Base-by-base conservation (phyloP, 345 rosid species). In the Melaleuca alternifolia region DNA sequence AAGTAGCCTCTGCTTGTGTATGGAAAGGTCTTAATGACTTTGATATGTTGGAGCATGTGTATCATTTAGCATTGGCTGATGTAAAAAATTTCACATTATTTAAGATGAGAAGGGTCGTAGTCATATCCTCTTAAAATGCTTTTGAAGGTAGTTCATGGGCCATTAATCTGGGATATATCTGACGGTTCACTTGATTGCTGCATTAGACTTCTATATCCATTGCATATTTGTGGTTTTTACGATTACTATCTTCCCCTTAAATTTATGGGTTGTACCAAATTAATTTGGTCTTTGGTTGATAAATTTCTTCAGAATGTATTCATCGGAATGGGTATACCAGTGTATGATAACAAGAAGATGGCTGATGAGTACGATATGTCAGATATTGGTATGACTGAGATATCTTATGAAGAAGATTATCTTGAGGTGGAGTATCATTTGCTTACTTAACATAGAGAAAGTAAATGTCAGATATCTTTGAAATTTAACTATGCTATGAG, bases 241-340 rank as follows among this genome's bases (percentile, higher is more conserved):
- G 26, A 11, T 71, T 71, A 20, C 48, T 71, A 20, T 21, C 5
- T 33, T 71, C 37, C 79, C 48, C 24, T 65, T 18, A 18, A 37
- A 71, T 20, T 71, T 37, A 37, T 71, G 61, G 61, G 61, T 24
- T 71, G 81, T 24, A 37, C 48, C 9, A 71, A 41, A 21, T 18
- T 37, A 37, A 71, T 18, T 37, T 71, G 48, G 37, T 71, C 48
- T 71, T 71, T 71, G 79, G 79, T 71, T 71, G 81, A 41, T 37
- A 71, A 71, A 18, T 71, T 71, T 88, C 79, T 90, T 85, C 94
- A 97, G 98, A 96, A 94, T 92, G 97, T 90, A 84, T 91, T 93
- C 89, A 92, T 97, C 75, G 99, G 97, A 86, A 96, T 95, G 94
- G 96, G 94, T 91, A 92, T 94, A 65, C 93, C 93, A 14, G 85